phyloP scores from a whole-genome alignment of 495 filamentous ascomycete species.

The Aspergillus avenaceus region DNA sequence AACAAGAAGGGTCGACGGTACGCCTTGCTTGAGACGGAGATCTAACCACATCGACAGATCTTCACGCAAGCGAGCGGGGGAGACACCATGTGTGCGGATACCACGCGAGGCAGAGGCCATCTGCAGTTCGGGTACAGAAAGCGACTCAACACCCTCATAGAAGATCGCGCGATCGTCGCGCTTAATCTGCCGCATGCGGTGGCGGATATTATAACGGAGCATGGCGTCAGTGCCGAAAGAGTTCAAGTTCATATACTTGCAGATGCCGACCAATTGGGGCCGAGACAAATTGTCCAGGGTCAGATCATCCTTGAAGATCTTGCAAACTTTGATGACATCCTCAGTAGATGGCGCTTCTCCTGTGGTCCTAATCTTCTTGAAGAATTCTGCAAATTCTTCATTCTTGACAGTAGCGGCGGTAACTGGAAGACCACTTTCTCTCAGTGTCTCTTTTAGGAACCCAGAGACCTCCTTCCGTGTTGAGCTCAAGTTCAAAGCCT shows the following conservation, averaged over 20 bases:
- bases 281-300: conserved; percentile 96
- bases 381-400: conserved; percentile 96
- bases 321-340: conserved; percentile 98
- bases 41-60: conserved; percentile 95
- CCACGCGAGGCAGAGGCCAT: conserved; percentile 85
- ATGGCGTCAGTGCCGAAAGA: conserved; percentile 95
- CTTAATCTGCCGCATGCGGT: conserved; percentile 99
- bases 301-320: conserved; percentile 97
- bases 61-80: conserved; percentile 79
- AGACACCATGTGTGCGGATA: conserved; percentile 87
- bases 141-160: conserved; percentile 88
- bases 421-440: conserved; percentile 87
- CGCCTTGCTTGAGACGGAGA: conserved; percentile 83
- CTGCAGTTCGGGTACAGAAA: conserved; percentile 91
- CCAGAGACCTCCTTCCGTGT: conserved; percentile 91
- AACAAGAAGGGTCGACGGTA: conserved; percentile 91
- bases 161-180: conserved; percentile 92
- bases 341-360: conserved; percentile 82
- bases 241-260: conserved; percentile 96
- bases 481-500: conserved; percentile 74
- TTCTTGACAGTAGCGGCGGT: conserved; percentile 81
- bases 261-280: conserved; percentile 95
- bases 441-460: conserved; percentile 85
- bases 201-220: conserved; percentile 95
- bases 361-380: conserved; percentile 90